Evolutionary conservation across 495 filamentous ascomycete genomes (phyloP), one percentile per base, ranked within the genome.

Genomic region (Penicillium dipodomyicola): DNA sequence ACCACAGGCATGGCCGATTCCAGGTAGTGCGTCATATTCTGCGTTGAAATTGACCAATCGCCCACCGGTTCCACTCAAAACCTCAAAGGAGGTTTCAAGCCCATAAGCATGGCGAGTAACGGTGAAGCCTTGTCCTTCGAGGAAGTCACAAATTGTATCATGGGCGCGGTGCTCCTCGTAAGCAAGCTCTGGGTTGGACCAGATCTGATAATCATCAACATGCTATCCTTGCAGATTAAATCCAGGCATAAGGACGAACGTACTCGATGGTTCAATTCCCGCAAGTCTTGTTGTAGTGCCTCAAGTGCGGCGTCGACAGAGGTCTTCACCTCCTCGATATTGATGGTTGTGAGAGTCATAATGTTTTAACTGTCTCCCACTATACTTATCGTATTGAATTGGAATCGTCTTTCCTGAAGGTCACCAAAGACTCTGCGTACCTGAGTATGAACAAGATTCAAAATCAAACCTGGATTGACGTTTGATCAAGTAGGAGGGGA

Each of bases 1-100:
- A 6, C 86, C 85, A 54, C 85, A 88, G 0, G 84, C 84, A 60
- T 89, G 86, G 35, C 84, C 86, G 37, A 88, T 81, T 3, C 63
- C 74, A 0, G 83, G 83, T 19, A 85, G 71, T 0, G 82, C 81
- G 57, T 85, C 82, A 41, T 78, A 78, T 63, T 79, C 76, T 1
- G 74, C 76, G 49, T 77, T 77, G 67, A 77, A 76, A 43, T 74
- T 77, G 56, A 78, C 62, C 41, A 74, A 52, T 0, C 74, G 75
- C 0, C 78, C 73, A 0, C 72, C 71, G 11, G 67, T 68, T n/a
- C 75, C 73, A 45, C 67, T 72, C 23, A 55, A 30, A 5, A 65
- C 72, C 51, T 76, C 72, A 47, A 77, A 79, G 0, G 72, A 68
- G 15, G 76, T 79, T 5, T 65, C 56, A 0, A 79, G 44, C 6